Conservation (phyloP, 1,139 yeast species). For the Pichia sp. region DNA sequence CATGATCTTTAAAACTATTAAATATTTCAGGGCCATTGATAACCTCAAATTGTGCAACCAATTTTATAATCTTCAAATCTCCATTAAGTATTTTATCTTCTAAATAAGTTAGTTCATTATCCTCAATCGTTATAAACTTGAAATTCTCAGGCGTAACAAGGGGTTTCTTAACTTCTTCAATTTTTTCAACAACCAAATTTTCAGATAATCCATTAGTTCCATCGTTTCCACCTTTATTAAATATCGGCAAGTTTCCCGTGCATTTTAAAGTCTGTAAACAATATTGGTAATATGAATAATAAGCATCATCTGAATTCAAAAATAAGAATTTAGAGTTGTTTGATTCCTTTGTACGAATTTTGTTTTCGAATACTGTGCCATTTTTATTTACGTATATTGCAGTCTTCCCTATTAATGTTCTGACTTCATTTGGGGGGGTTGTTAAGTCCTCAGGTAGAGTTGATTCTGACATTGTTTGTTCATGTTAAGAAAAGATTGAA, state of each 20-base stretch:
- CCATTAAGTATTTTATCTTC: conserved; percentile 43
- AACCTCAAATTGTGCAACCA: conserved; percentile 66
- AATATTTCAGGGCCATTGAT: conserved; percentile 46
- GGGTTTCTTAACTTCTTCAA: conserved; percentile 3
- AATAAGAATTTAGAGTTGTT: conserved; percentile 57
- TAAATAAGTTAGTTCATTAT: conserved; percentile 33
- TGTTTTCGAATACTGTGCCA: conserved; percentile 58
- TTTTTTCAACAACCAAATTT: not conserved
- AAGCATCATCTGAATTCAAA: conserved; percentile 46
- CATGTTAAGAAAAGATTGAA: not conserved
- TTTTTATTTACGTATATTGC: conserved; percentile 64
- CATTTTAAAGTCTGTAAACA: conserved; percentile 4
- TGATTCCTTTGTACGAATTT: conserved; percentile 44
- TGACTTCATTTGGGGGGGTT: conserved; percentile 53
- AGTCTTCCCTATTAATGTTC: conserved; percentile 61
- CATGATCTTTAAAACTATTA: conserved; percentile 32
- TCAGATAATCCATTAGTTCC: not conserved
- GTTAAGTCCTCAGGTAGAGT: conserved; percentile 37
- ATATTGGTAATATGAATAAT: conserved; percentile 50
- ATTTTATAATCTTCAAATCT: conserved; percentile 64
- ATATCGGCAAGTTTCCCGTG: conserved; percentile 4
- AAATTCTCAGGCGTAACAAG: conserved; percentile 14
- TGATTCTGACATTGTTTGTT: not conserved
- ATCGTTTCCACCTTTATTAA: not conserved
- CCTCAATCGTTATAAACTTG: conserved; percentile 7